phyloP scores from a whole-genome alignment of 805 yeast species.

The Starmerella potacharoeniae region DNA sequence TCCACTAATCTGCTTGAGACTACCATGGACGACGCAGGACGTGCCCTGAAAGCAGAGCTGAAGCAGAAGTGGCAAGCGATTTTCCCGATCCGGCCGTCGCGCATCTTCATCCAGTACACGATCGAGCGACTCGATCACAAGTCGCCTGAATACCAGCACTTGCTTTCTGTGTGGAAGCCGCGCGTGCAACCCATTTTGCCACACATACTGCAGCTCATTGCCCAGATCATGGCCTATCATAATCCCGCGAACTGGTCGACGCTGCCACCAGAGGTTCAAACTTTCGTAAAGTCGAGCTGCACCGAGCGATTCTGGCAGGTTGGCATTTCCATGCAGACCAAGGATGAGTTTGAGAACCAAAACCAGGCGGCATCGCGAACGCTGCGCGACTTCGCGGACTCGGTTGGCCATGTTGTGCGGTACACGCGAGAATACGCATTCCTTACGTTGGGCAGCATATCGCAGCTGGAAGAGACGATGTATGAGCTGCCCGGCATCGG shows the following conservation, averaged over 20 bases:
- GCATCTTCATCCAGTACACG: slow-evolving; percentile 89
- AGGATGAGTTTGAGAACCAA: slow-evolving; percentile 89
- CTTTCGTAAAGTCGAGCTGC: slow-evolving; percentile 81
- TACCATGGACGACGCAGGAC: slow-evolving; percentile 83
- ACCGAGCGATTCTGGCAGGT: slow-evolving; percentile 97
- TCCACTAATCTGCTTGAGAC: slow-evolving; percentile 63
- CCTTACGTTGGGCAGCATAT: slow-evolving; percentile 75
- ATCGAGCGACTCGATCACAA: slow-evolving; percentile 80
- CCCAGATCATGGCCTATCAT: slow-evolving; percentile 89
- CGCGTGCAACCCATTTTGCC: slow-evolving; percentile 86
- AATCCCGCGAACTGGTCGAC: slow-evolving; percentile 86
- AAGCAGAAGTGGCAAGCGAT: slow-evolving; percentile 88
- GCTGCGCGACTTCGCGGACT: slow-evolving; percentile 90
- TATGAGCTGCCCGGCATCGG: slow-evolving; percentile 81
- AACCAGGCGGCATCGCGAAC: slow-evolving; percentile 90
- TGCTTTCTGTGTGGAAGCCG: slow-evolving; percentile 81
- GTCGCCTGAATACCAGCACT: slow-evolving; percentile 56
- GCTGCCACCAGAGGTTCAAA: slow-evolving; percentile 78
- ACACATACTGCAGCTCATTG: slow-evolving; percentile 71
- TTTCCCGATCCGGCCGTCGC: slow-evolving; percentile 90
- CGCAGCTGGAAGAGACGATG: slow-evolving; percentile 79
- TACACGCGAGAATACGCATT: slow-evolving; percentile 95
- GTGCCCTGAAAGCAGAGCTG: slow-evolving; percentile 57
- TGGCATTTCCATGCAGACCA: slow-evolving; percentile 87
- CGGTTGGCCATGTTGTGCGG: slow-evolving; percentile 89